phyloP scores from a whole-genome alignment of 2,329 filamentous ascomycete species.

The Penicillium sp. region DNA sequence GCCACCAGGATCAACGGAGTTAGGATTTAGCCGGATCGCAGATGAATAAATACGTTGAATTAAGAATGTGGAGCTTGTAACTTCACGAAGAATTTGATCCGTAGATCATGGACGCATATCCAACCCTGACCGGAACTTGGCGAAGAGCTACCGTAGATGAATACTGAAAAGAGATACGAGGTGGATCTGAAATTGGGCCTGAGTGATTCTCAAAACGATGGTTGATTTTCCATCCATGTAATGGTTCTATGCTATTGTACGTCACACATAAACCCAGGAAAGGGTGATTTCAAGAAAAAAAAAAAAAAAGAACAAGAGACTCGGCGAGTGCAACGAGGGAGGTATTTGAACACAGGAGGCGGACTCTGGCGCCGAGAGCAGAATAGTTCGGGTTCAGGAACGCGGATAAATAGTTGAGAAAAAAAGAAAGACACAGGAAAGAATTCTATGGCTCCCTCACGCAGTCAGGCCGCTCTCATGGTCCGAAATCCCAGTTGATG shows the following conservation, averaged over 20 bases:
- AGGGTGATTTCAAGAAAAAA: conserved; percentile 17
- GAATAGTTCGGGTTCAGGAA: conserved; percentile 20
- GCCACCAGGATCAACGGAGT: neutral
- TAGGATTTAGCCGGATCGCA: neutral
- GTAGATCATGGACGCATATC: neutral
- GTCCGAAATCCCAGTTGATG: conserved; percentile 38
- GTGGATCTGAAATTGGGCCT: too few species aligned
- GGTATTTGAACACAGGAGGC: conserved; percentile 24
- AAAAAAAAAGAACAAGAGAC: conserved; percentile 17
- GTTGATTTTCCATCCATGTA: conserved; percentile 26
- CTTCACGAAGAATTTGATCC: neutral
- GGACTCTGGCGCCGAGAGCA: conserved; percentile 23
- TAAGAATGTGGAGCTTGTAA: neutral
- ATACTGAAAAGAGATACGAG: neutral
- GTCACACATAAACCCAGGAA: conserved; percentile 27
- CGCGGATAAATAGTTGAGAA: conserved; percentile 15
- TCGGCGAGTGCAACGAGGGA: conserved; percentile 27
- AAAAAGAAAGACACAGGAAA: conserved; percentile 20
- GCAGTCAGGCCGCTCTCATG: conserved; percentile 37
- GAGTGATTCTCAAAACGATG: conserved; percentile 22
- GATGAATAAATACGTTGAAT: neutral
- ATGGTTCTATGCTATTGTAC: conserved; percentile 32
- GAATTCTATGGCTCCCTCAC: conserved; percentile 32
- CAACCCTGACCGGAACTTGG: neutral
- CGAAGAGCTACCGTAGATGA: neutral